Evolutionary conservation across 2,329 filamentous ascomycete species (phyloP).

Genomic region (Cercospora sp.): DNA sequence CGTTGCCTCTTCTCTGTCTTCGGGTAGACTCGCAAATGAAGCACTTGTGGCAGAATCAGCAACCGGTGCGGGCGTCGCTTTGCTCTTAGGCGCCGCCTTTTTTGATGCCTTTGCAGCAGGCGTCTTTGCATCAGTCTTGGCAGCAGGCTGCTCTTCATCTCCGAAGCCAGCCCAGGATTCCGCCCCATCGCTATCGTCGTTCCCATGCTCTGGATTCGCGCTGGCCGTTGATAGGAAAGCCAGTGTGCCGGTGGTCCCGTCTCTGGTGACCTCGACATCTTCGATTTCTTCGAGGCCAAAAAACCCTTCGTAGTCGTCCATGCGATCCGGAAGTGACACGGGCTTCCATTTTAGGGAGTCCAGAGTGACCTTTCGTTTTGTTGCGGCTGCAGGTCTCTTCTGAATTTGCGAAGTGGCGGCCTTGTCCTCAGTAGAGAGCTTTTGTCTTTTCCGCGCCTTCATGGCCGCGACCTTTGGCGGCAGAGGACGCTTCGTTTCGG

Average conservation of each 20-base stretch:
- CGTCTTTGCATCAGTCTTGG: not conserved
- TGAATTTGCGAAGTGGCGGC: constrained; percentile 13
- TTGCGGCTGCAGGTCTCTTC: constrained; percentile 21
- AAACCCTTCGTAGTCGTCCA: constrained; percentile 91
- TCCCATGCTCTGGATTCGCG: constrained; percentile 21
- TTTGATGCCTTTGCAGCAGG: not conserved
- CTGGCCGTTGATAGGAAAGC: constrained; percentile 38
- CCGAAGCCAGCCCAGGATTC: constrained; percentile 63
- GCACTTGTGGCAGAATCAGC: constrained; percentile 23
- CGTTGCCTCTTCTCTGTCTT: constrained; percentile 55
- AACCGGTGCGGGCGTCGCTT: constrained; percentile 31
- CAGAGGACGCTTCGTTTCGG: constrained; percentile 41
- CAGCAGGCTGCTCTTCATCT: constrained; percentile 35
- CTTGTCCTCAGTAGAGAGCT: constrained; percentile 35
- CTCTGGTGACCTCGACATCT: constrained; percentile 78
- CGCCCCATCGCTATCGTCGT: constrained; percentile 50
- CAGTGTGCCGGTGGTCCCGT: constrained; percentile 52
- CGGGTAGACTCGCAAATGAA: constrained; percentile 51
- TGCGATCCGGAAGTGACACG: constrained; percentile 69
- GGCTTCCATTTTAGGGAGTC: constrained; percentile 59
- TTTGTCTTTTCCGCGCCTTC: constrained; percentile 49
- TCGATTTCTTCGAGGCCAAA: constrained; percentile 90
- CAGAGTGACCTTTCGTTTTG: constrained; percentile 23
- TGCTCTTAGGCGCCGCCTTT: not conserved
- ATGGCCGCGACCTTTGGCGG: constrained; percentile 43